Conservation (phyloP, 1,284 basidiomycete species). For the Ganoderma boninense region DNA sequence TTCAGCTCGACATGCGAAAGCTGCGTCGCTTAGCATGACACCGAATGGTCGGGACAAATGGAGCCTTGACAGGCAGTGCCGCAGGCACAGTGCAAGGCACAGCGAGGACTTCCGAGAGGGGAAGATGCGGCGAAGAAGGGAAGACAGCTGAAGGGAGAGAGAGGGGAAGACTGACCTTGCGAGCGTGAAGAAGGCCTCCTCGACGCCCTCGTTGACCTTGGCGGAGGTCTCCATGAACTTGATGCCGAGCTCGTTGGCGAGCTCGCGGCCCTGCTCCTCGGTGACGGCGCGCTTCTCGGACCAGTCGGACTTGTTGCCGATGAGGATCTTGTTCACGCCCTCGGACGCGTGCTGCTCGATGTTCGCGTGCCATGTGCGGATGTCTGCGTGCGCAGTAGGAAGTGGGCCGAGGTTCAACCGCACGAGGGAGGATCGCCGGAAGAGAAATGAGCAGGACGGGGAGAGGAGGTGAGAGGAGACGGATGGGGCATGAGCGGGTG, state of each 20-base stretch:
- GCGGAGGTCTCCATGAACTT: constrained; percentile 99
- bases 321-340: constrained; percentile 98
- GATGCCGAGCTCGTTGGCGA: constrained; percentile 91
- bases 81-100: background rate
- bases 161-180: constrained; percentile 74
- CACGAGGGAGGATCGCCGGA: background rate
- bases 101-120: background rate
- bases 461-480: background rate
- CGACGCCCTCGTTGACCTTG: constrained; percentile 97
- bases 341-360: constrained; percentile 99
- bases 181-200: constrained; percentile 98
- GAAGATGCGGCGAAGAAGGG: background rate
- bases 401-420: background rate
- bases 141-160: background rate
- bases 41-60: background rate
- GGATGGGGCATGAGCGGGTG: constrained; percentile 1
- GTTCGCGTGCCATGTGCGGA: constrained; percentile 98
- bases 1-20: background rate
- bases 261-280: constrained; percentile 82
- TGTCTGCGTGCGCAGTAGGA: constrained; percentile 66
- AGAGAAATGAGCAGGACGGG: background rate
- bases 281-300: constrained; percentile 95
- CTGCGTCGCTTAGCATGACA: background rate
- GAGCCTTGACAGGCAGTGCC: background rate
- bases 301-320: constrained; percentile 99